phyloP scores from a whole-genome alignment of 2,329 filamentous ascomycete species.

The Fusarium poae region DNA sequence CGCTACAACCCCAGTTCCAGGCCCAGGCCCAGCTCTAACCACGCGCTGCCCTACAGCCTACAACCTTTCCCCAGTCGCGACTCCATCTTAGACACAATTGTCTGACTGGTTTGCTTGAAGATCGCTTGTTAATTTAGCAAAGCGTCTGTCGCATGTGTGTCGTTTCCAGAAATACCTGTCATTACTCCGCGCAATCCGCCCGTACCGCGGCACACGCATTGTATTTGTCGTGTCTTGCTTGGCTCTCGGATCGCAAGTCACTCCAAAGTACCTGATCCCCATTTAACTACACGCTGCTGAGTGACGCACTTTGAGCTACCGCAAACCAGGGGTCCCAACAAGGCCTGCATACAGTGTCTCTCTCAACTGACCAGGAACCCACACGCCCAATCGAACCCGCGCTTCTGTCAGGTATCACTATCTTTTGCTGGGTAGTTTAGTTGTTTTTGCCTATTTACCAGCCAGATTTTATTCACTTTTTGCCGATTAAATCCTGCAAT shows the following conservation, averaged over 20 bases:
- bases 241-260: constrained; percentile 34
- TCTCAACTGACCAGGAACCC: constrained; percentile 39
- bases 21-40: constrained; percentile 20
- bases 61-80: constrained; percentile 37
- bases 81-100: constrained; percentile 19
- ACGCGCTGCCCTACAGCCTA: constrained; percentile 39
- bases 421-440: constrained; percentile 22
- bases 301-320: constrained; percentile 43
- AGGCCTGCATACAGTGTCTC: constrained; percentile 19
- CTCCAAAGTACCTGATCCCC: constrained; percentile 46
- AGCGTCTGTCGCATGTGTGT: constrained; percentile 17
- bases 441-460: constrained; percentile 25
- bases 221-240: constrained; percentile 12
- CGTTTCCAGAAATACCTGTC: constrained; percentile 22
- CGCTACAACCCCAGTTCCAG: constrained; percentile 32
- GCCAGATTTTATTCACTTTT: constrained; percentile 3
- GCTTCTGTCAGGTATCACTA: constrained; percentile 30
- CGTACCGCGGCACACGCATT: constrained; percentile 34
- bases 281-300: constrained; percentile 28
- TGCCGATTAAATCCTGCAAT: constrained; percentile 29
- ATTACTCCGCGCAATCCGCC: constrained; percentile 35
- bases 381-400: constrained; percentile 34
- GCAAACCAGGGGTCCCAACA: constrained; percentile 43
- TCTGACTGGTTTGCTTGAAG: constrained; percentile 23
- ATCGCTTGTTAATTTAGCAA: constrained; percentile 23